phyloP scores from a whole-genome alignment of 305 asterid species.

The Vinca major region DNA sequence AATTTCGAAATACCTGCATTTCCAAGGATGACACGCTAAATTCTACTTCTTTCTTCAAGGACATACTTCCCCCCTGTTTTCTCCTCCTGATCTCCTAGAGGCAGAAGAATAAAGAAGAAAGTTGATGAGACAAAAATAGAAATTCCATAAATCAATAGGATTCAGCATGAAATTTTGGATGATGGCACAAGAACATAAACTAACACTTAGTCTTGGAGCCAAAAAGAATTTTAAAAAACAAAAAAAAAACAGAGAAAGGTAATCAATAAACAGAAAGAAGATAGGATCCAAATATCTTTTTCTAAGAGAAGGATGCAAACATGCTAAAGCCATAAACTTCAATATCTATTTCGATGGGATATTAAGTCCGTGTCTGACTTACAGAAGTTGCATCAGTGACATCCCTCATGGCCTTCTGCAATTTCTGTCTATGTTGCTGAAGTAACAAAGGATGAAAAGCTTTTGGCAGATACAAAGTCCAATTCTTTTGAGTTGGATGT shows the following conservation, averaged over 20 bases:
- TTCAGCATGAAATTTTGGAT: constrained; percentile 8
- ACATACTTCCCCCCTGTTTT: constrained; percentile 49
- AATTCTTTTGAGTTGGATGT: constrained; percentile 39
- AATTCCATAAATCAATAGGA: constrained; percentile 9
- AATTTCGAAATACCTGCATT: constrained; percentile 43
- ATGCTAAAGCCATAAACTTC: not conserved
- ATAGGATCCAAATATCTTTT: not conserved
- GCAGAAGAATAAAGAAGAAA: constrained; percentile 12
- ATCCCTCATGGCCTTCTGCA: constrained; percentile 65
- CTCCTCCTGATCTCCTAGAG: constrained; percentile 85
- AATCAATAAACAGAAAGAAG: not conserved
- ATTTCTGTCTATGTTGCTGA: constrained; percentile 58
- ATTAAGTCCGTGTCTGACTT: constrained; percentile 28
- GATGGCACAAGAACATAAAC: not conserved
- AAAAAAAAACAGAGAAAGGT: not conserved
- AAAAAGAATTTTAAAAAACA: not conserved
- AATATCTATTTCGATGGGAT: not conserved
- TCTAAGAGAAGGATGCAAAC: no score
- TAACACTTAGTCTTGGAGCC: not conserved
- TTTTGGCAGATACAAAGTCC: constrained; percentile 77
- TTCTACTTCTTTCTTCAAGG: constrained; percentile 40
- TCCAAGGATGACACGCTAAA: constrained; percentile 46
- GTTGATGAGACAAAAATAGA: constrained; percentile 2
- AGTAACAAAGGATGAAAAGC: constrained; percentile 80
- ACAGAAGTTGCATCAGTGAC: constrained; percentile 72